Percentiles rank a stretch among this genome's conserved stretches.
These are phyloP conservation scores for Cymbopogon flexuosus DNA, from an alignment of 202 grass and related monocot genomes.

Conservation along the genomic window DNA sequence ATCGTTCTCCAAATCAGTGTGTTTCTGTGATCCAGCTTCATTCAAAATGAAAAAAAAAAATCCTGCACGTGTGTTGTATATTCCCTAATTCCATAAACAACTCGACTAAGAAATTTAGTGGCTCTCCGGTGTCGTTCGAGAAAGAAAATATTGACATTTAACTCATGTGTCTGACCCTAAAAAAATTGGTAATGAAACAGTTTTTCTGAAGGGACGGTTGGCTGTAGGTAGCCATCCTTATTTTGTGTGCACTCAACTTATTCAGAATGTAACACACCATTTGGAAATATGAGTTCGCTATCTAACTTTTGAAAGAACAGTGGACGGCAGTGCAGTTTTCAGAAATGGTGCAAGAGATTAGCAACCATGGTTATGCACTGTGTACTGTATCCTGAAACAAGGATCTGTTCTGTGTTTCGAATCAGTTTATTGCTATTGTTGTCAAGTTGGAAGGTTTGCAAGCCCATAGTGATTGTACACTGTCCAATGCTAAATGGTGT, in stretches of 20 bases:
- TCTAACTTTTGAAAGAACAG: not conserved
- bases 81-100: not conserved
- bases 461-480: not conserved
- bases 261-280: not conserved
- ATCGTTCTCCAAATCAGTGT: conserved; percentile 14
- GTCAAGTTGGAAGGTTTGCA: not conserved
- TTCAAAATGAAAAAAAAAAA: not conserved
- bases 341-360: not conserved
- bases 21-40: not conserved
- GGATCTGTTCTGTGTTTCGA: not conserved
- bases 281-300: not conserved
- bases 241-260: not conserved
- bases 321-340: not conserved
- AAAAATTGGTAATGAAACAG: not conserved
- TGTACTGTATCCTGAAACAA: conserved; percentile 19
- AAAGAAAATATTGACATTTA: not conserved
- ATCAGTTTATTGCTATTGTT: not conserved
- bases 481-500: not conserved
- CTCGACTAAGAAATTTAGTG: not conserved
- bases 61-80: not conserved
- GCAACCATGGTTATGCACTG: not conserved
- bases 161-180: not conserved
- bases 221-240: not conserved
- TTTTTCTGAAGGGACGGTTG: not conserved
- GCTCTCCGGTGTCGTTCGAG: not conserved